Evolutionary conservation across 306 rosid genomes (phyloP), one percentile per base, ranked within the genome.

Genomic region (Corylus heterophylla): DNA sequence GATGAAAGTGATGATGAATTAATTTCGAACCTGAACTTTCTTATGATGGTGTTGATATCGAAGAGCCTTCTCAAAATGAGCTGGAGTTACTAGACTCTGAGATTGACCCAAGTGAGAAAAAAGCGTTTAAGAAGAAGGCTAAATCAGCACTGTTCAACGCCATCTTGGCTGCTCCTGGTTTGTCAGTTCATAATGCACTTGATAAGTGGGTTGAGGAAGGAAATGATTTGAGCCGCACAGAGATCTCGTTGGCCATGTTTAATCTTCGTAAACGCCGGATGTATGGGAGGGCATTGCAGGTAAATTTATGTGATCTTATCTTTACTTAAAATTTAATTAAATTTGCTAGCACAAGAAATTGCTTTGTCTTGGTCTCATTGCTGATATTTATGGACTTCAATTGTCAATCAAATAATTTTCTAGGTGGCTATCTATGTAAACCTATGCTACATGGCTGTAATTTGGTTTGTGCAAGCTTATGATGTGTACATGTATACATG

Each of bases 241-340:
- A 91, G 67, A 66, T 95, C 82, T 82, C 89, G 1, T 45, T 50
- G 20, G 81, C 87, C 81, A 81, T 90, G 85, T 1, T 52, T 76
- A 7, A 17, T 78, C 91, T 95, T 69, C 91, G 97, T 6, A 85
- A 1, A 79, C 82, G 80, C 4, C 80, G 73, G 62, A 73, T 92
- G 92, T 91, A 10, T 74, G 88, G 84, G 71, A 85, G 74, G 87
- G 99, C 99, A 81, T 79, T 95, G 85, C 96, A 92, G 99, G 99
- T 95, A 42, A 74, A 25, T 75, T 67, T 48, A 71, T 71, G 74
- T 51, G 73, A 81, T 25, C 37, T 73, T 69, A 8, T 79, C 42
- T 78, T 79, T 83, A 54, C 56, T 76, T 70, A 13, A 59, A 12
- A 25, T 67, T 62, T 55, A 56, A 51, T 51, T 69, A 56, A 49